phyloP scores from a whole-genome alignment of 306 rosid genomes.

The Spatholobus suberectus region DNA sequence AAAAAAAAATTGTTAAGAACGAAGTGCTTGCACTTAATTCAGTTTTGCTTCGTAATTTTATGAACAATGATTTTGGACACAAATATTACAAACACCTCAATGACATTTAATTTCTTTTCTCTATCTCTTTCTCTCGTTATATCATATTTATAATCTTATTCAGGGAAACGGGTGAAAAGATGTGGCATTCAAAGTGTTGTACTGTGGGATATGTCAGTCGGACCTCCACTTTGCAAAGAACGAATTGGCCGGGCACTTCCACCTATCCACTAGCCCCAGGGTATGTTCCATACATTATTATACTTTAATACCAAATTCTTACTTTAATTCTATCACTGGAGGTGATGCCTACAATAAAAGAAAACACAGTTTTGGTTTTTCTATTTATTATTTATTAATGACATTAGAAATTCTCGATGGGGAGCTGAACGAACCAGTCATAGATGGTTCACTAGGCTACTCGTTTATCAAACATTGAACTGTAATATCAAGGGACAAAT shows the following conservation, averaged over 20 bases:
- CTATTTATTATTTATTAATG: no score
- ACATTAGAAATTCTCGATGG: not conserved
- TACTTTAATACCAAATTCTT: not conserved
- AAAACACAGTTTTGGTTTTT: not conserved
- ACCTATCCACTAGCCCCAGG: constrained; percentile 61
- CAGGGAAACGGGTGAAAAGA: constrained; percentile 45
- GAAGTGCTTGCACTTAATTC: not conserved
- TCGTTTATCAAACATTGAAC: not conserved
- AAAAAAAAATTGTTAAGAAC: not conserved
- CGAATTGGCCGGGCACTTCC: constrained; percentile 46
- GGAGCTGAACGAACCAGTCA: not conserved
- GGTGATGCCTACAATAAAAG: not conserved
- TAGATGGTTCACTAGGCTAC: not conserved
- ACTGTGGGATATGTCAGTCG: constrained; percentile 59
- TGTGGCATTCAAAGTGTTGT: not conserved
- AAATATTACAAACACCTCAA: no score
- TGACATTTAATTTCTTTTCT: no score
- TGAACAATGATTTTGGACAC: no score
- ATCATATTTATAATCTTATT: no score
- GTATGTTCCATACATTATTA: constrained; percentile 4
- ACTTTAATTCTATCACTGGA: not conserved
- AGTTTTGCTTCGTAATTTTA: not conserved
- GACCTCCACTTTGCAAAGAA: constrained; percentile 54
- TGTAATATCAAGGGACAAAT: not conserved
- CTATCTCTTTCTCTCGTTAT: no score